A percentile compares a stretch with the other conserved stretches of the same genome.
These are phyloP conservation scores for Candida ortonii DNA, from an alignment of 805 yeast genomes.

Conservation along the genomic window DNA sequence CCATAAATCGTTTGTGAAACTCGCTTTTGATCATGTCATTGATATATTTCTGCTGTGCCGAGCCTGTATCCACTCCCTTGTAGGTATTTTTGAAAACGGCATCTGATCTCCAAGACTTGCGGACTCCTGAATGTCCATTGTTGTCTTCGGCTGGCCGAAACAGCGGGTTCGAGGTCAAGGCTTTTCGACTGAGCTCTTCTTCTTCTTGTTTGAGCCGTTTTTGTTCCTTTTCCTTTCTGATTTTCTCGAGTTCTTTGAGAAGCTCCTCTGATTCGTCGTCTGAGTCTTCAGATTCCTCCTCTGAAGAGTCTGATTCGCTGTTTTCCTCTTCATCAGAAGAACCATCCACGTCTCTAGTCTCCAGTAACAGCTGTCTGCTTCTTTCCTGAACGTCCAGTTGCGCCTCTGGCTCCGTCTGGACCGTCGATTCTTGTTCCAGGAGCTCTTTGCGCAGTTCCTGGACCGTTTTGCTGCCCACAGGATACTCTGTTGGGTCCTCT, in stretches of 20 bases:
- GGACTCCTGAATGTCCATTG: slow-evolving; percentile 11
- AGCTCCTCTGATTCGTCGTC: slow-evolving; percentile 55
- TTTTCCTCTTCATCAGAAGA: slow-evolving; percentile 9
- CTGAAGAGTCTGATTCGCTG: slow-evolving; percentile 4
- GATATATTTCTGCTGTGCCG: slow-evolving; percentile 24
- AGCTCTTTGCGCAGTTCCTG: slow-evolving; percentile 20
- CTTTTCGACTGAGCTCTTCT: slow-evolving; percentile 22
- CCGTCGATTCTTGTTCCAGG: slow-evolving; percentile 8
- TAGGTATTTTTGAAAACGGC: slow-evolving; percentile 29
- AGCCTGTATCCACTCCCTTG: slow-evolving; percentile 2
- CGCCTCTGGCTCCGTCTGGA: slow-evolving; percentile 4
- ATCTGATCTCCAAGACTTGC: slow-evolving; percentile 37
- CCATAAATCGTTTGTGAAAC: slow-evolving; percentile 41
- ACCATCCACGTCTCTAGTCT: slow-evolving; percentile 27
- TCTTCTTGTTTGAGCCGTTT: slow-evolving; percentile 27
- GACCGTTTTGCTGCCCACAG: slow-evolving; percentile 16
- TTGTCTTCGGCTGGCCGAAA: slow-evolving; percentile 12
- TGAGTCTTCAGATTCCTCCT: slow-evolving; percentile 25
- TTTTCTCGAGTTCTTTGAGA: slow-evolving; percentile 37
- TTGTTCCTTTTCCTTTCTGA: slow-evolving; percentile 35
- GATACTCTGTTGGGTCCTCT: slow-evolving; percentile 46
- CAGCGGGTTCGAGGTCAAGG: slow-evolving; percentile 29
- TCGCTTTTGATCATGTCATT: slow-evolving; percentile 37
- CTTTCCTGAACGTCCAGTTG: slow-evolving; percentile 33
- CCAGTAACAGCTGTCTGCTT: slow-evolving; percentile 14